Evolutionary conservation across 2,329 filamentous ascomycete species (phyloP).

Genomic region (Stromatinia cepivora): DNA sequence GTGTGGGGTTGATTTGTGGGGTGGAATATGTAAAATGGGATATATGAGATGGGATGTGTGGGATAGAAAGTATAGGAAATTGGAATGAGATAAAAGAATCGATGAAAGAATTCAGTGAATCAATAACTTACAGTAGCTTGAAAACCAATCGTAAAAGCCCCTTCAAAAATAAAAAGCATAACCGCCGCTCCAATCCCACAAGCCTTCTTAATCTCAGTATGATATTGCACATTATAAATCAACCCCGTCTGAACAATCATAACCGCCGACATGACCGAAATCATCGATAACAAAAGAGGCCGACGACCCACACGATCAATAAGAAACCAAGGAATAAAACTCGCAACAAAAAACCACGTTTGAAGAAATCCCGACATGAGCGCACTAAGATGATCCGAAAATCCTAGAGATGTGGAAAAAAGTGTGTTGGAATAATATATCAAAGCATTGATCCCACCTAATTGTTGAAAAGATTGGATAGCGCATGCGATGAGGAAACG

Average conservation of each 20-base stretch:
- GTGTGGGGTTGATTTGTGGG: too few species aligned
- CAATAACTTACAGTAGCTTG: conserved; percentile 51
- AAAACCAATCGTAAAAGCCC: conserved; percentile 61
- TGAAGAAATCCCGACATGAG: conserved; percentile 55
- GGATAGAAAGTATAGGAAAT: neutral
- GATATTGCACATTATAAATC: conserved; percentile 45
- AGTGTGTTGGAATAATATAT: conserved; percentile 49
- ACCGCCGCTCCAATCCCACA: conserved; percentile 45
- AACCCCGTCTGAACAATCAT: conserved; percentile 47
- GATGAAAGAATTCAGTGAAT: neutral
- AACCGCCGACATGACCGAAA: conserved; percentile 45
- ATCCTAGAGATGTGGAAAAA: conserved; percentile 48
- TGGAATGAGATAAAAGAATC: neutral
- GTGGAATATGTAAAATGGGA: too few species aligned
- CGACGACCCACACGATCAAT: conserved; percentile 63
- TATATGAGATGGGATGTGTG: neutral
- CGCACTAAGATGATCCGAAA: conserved; percentile 47
- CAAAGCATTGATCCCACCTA: conserved; percentile 46
- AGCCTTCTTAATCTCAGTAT: conserved; percentile 39
- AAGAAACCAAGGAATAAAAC: conserved; percentile 44
- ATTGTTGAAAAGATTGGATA: conserved; percentile 54
- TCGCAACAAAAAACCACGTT: conserved; percentile 48
- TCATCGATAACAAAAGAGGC: conserved; percentile 62
- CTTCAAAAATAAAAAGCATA: conserved; percentile 62
- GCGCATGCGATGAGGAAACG: conserved; percentile 52